Conservation (phyloP, 139 green algal genomes). For the Nannochloris sp. region DNA sequence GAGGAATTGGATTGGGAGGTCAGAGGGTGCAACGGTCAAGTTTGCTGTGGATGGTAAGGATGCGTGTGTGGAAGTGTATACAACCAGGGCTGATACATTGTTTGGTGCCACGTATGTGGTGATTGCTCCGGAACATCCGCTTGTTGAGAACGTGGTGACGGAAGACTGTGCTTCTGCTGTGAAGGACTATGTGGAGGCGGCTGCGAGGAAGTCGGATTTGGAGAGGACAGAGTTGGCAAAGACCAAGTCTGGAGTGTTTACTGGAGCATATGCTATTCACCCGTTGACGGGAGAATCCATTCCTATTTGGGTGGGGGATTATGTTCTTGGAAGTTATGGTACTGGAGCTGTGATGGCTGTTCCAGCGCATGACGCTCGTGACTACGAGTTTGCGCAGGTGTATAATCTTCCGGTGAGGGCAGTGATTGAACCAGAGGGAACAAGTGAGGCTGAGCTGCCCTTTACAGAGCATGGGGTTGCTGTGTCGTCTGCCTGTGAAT, state of each 20-base stretch:
- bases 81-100: slow-evolving; percentile 91
- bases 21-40: slow-evolving; percentile 42
- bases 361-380: slow-evolving; percentile 83
- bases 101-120: slow-evolving; percentile 96
- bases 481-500: slow-evolving; percentile 43
- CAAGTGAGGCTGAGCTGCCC: slow-evolving; percentile 30
- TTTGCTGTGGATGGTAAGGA: slow-evolving; percentile 31
- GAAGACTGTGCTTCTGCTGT: slow-evolving; percentile 7
- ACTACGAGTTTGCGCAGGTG: slow-evolving; percentile 81
- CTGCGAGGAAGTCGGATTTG: slow-evolving; percentile 77
- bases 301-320: slow-evolving; percentile 94
- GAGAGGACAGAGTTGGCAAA: slow-evolving; percentile 90
- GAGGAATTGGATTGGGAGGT: slow-evolving; percentile 96
- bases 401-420: slow-evolving; percentile 67
- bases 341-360: slow-evolving; percentile 97
- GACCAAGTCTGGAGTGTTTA: slow-evolving; percentile 87
- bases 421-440: slow-evolving; percentile 32
- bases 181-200: slow-evolving; percentile 66
- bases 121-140: slow-evolving; percentile 90
- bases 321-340: slow-evolving; percentile 92
- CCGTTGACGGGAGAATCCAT: slow-evolving; percentile 71
- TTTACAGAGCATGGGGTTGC: slow-evolving; percentile 51
- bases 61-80: slow-evolving; percentile 65
- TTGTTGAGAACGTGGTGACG: slow-evolving; percentile 39
- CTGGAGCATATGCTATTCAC: slow-evolving; percentile 74